These are phyloP conservation scores for Pittosporum tobira DNA, from an alignment of 129 eudicot genomes.

Conservation along the genomic window DNA sequence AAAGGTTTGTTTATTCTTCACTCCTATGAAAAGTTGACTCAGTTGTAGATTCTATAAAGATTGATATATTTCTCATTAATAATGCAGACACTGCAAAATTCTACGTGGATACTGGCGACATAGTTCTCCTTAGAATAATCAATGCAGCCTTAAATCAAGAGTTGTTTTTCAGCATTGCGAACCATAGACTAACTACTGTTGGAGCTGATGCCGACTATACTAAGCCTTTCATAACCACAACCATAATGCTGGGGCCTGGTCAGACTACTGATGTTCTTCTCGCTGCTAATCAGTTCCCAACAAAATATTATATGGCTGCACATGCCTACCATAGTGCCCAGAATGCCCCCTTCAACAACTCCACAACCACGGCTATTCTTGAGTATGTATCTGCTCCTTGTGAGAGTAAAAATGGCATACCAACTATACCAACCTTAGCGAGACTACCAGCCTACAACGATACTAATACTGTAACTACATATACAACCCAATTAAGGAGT, in stretches of 20 bases:
- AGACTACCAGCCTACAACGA: slow-evolving; percentile 66
- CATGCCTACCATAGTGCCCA: slow-evolving; percentile 55
- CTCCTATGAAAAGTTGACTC: not conserved
- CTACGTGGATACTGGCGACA: slow-evolving; percentile 52
- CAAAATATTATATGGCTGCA: slow-evolving; percentile 80
- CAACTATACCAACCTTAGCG: slow-evolving; percentile 39
- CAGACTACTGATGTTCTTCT: slow-evolving; percentile 78
- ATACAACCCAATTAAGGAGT: slow-evolving; percentile 43
- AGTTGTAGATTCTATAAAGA: not conserved
- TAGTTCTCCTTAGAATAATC: slow-evolving; percentile 68
- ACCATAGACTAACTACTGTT: slow-evolving; percentile 70
- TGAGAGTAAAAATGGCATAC: not conserved
- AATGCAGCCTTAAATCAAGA: slow-evolving; percentile 88
- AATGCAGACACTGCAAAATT: slow-evolving; percentile 43
- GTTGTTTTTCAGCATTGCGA: slow-evolving; percentile 69
- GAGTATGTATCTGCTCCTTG: slow-evolving; percentile 52
- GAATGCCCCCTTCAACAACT: slow-evolving; percentile 64
- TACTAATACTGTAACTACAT: slow-evolving; percentile 52
- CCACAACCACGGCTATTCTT: slow-evolving; percentile 74
- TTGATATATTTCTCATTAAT: not conserved
- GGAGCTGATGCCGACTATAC: slow-evolving; percentile 64
- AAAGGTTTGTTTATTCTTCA: slow-evolving; percentile 30
- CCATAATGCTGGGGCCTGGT: slow-evolving; percentile 80
- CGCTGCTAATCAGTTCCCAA: slow-evolving; percentile 63
- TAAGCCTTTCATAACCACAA: slow-evolving; percentile 53